Evolutionary conservation across 495 filamentous ascomycete species (phyloP).

Genomic region (Xylaria telfairii): DNA sequence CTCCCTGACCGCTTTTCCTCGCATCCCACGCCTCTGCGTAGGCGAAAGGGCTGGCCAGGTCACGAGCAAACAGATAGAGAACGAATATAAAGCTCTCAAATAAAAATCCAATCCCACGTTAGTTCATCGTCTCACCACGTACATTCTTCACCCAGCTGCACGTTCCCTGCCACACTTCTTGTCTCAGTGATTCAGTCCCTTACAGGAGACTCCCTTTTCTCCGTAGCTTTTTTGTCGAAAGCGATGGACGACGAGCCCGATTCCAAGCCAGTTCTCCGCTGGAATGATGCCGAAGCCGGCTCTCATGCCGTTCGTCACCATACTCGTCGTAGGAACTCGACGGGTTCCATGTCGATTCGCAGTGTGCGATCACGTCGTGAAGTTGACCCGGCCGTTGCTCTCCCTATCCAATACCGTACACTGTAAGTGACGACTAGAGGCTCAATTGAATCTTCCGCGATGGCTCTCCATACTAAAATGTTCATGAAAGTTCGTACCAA

Average conservation of each 20-base stretch:
- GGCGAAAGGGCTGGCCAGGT: background rate
- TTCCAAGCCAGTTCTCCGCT: conserved; percentile 38
- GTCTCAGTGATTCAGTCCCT: background rate
- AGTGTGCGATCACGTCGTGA: conserved; percentile 41
- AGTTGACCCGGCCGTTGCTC: conserved; percentile 53
- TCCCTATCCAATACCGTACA: conserved; percentile 62
- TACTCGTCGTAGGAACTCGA: conserved; percentile 37
- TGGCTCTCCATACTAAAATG: conserved; percentile 17
- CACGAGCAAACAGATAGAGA: conserved; percentile 2
- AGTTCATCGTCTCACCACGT: background rate
- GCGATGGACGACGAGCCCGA: conserved; percentile 31
- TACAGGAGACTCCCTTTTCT: background rate
- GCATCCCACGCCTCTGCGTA: background rate
- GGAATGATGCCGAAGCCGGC: conserved; percentile 41
- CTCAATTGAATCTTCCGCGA: background rate
- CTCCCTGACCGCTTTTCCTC: conserved; percentile 7
- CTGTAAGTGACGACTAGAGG: conserved; percentile 39
- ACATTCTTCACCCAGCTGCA: background rate
- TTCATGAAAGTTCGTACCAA: conserved; percentile 50
- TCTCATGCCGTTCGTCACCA: conserved; percentile 27
- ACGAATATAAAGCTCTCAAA: conserved; percentile 14
- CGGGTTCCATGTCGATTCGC: conserved; percentile 47
- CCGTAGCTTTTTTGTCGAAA: background rate
- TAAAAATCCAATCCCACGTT: background rate
- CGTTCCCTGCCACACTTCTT: background rate